Percentiles rank a stretch among this genome's conserved stretches.
Conservation (phyloP, 2,329 filamentous ascomycete genomes). For the Arthroderma sp. region DNA sequence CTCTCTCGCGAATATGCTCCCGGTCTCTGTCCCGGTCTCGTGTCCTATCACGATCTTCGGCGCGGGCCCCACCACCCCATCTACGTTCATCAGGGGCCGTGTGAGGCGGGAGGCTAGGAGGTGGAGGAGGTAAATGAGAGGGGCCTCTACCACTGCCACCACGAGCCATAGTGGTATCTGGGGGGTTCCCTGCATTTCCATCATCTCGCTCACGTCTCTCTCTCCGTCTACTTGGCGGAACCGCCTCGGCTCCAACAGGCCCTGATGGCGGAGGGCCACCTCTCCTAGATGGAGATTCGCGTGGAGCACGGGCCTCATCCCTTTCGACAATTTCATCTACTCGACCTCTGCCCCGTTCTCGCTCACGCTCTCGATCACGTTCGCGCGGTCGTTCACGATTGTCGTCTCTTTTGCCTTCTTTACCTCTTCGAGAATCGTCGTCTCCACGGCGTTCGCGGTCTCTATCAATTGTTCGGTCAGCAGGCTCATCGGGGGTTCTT, state of each 20-base stretch:
- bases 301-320: conserved; percentile 5
- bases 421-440: conserved; percentile 16
- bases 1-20: not conserved
- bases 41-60: conserved; percentile 4
- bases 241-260: conserved; percentile 1
- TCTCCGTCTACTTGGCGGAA: conserved; percentile 3
- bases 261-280: not conserved
- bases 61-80: conserved; percentile 6
- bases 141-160: not conserved
- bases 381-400: conserved; percentile 22
- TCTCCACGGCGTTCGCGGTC: conserved; percentile 18
- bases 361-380: conserved; percentile 11
- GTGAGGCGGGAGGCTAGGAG: conserved; percentile 2
- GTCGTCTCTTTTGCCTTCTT: conserved; percentile 24
- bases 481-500: conserved; percentile 14
- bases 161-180: not conserved
- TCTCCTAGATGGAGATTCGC: conserved; percentile 7
- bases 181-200: not conserved
- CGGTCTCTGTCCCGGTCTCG: conserved; percentile 5
- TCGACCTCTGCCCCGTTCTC: conserved; percentile 17
- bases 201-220: conserved; percentile 8
- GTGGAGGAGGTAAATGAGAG: conserved; percentile 2
- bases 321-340: not conserved
- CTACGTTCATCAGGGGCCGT: conserved; percentile 3
- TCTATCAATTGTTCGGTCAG: conserved; percentile 14